Evolutionary conservation across 164 flowering plant species (phyloP).

Genomic region (Umbilicus rupestris): DNA sequence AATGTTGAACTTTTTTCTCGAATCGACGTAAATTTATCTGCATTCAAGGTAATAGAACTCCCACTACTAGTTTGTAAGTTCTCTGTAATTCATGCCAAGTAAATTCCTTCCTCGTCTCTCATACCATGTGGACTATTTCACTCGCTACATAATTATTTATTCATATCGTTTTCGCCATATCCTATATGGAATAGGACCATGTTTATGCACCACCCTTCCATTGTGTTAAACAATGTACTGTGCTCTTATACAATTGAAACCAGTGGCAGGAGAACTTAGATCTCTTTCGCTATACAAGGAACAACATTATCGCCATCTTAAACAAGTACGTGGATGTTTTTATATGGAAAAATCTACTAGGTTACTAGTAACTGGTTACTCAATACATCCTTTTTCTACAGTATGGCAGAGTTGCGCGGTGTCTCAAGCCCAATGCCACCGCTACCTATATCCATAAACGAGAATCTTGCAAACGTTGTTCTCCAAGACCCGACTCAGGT

Average conservation of each 20-base stretch:
- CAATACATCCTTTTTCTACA: background rate
- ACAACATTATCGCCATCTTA: constrained; percentile 53
- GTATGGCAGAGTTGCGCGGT: background rate
- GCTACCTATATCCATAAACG: background rate
- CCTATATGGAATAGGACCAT: background rate
- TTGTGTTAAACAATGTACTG: background rate
- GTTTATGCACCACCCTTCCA: background rate
- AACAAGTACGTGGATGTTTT: constrained; percentile 48
- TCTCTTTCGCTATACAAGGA: constrained; percentile 53
- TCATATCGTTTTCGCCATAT: background rate
- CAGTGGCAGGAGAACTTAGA: constrained; percentile 82
- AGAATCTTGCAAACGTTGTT: background rate
- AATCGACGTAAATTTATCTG: background rate
- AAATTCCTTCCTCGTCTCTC: background rate
- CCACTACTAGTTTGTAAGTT: background rate
- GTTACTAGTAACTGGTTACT: background rate
- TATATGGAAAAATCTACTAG: background rate
- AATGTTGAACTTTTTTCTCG: background rate
- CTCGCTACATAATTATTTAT: background rate
- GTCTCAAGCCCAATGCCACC: constrained; percentile 4
- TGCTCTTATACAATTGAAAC: background rate
- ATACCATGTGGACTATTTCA: background rate
- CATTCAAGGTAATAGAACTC: background rate
- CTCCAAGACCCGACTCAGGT: background rate
- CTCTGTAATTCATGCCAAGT: background rate